These are phyloP conservation scores for Coemansia sp. DNA, from an alignment of 192 early-diverging fungal species.

Conservation along the genomic window DNA sequence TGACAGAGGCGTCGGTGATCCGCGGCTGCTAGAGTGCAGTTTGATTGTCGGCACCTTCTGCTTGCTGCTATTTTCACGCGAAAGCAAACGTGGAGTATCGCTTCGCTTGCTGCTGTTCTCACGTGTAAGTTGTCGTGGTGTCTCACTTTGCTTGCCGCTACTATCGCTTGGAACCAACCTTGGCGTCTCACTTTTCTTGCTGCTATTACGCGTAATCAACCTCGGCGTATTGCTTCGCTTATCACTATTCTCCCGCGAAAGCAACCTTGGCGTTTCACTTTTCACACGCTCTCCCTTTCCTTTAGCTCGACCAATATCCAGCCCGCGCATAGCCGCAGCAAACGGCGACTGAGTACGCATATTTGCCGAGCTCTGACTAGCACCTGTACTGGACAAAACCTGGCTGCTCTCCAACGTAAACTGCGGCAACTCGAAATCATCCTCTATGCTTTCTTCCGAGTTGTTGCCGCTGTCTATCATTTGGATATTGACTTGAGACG, in stretches of 20 bases:
- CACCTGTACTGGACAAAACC: neutral
- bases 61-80: neutral
- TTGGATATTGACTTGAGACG: constrained; percentile 5
- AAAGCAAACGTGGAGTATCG: neutral
- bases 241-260: no score
- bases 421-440: neutral
- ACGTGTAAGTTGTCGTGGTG: no score
- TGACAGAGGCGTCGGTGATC: neutral
- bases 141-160: no score
- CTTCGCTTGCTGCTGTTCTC: neutral
- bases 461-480: constrained; percentile 21
- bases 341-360: neutral
- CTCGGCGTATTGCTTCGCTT: no score
- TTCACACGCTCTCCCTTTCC: neutral
- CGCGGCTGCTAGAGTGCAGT: neutral
- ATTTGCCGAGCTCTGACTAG: neutral
- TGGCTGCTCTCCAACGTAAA: constrained; percentile 24
- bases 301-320: neutral
- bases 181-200: no score
- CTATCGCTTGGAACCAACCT: no score
- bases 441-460: neutral
- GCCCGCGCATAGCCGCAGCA: neutral
- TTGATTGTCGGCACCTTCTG: neutral
- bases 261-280: no score
- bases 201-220: no score